Conservation (phyloP, 202 grass and related monocot genomes). For the Tripidium arundinaceum region DNA sequence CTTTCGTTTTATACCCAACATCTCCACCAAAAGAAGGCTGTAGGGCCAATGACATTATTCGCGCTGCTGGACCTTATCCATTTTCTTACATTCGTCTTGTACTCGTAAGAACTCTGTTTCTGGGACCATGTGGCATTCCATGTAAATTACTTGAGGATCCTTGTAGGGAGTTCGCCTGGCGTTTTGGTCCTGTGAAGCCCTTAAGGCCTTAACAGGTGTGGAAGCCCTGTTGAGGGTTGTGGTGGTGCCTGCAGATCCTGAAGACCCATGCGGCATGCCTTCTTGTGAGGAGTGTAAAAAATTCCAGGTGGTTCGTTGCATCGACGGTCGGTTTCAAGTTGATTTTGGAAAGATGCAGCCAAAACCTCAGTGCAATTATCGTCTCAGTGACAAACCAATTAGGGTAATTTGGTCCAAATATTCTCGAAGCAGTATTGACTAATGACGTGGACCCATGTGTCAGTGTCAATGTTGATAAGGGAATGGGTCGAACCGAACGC, state of each 20-base stretch:
- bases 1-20: constrained; percentile 27
- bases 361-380: not conserved
- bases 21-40: constrained; percentile 33
- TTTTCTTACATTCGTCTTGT: not conserved
- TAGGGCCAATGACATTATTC: not conserved
- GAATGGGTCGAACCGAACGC: not conserved
- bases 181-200: not conserved
- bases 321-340: not conserved
- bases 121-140: not conserved
- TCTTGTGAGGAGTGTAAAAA: not conserved
- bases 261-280: not conserved
- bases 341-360: not conserved
- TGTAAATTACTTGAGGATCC: constrained; percentile 27
- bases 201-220: not conserved
- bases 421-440: not conserved
- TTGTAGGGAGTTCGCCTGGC: not conserved
- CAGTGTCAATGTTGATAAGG: not conserved
- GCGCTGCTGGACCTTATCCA: constrained; percentile 22
- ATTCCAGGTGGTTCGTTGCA: not conserved
- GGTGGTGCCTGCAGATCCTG: too few species aligned
- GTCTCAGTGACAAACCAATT: not conserved
- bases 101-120: constrained; percentile 24
- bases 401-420: not conserved
- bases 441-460: not conserved
- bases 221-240: not conserved